Conservation (phyloP, 306 rosid species). For the Prunus kanzakura region DNA sequence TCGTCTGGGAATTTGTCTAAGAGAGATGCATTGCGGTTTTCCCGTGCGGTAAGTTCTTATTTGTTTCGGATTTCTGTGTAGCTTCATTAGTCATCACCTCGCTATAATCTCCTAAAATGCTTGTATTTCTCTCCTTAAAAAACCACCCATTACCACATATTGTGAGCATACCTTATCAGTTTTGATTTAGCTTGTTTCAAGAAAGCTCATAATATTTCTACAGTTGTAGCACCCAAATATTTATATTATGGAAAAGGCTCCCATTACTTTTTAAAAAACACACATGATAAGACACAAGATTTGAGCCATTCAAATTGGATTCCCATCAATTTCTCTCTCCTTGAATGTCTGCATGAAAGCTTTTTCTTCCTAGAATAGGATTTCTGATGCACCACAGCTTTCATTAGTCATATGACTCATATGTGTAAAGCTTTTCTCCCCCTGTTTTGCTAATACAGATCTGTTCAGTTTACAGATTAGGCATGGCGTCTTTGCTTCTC, state of each 20-base stretch:
- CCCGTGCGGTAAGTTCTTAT: slow-evolving; percentile 70
- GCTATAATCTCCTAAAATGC: not conserved
- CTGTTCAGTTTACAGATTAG: too few species aligned
- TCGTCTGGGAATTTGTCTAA: slow-evolving; percentile 87
- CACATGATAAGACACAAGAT: too few species aligned
- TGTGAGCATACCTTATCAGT: not conserved
- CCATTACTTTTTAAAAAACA: not conserved
- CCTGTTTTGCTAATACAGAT: too few species aligned
- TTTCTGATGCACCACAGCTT: not conserved
- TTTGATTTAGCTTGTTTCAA: not conserved
- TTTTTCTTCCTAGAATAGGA: not conserved
- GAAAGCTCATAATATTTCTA: not conserved
- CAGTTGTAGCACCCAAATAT: not conserved
- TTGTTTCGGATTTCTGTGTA: not conserved
- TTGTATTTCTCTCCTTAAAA: not conserved
- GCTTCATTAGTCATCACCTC: not conserved
- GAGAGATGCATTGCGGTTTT: slow-evolving; percentile 82
- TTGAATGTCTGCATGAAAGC: not conserved
- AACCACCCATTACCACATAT: not conserved
- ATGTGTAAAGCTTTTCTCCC: not conserved
- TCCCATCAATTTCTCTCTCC: not conserved
- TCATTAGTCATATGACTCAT: not conserved
- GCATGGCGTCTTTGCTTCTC: too few species aligned
- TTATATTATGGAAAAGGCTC: not conserved
- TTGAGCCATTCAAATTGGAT: not conserved